Conservation (phyloP, 108 stramenopile species). For the Nitzschia sp. region DNA sequence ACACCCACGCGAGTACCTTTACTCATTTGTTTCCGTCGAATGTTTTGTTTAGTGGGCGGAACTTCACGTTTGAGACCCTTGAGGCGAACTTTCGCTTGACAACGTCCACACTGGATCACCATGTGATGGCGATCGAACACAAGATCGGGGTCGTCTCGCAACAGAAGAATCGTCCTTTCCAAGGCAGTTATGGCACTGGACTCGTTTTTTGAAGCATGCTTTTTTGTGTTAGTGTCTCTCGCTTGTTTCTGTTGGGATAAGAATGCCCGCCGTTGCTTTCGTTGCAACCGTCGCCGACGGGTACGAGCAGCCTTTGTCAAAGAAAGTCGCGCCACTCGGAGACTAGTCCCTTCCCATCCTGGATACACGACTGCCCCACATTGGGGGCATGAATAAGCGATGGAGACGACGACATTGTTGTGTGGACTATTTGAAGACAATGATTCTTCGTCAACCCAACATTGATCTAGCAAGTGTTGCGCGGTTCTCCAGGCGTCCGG, state of each 20-base stretch:
- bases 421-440: neutral
- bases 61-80: constrained; percentile 24
- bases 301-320: neutral
- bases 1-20: neutral
- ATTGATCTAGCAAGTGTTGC: constrained; percentile 14
- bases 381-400: constrained; percentile 10
- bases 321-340: constrained; percentile 7
- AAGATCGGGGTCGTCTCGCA: constrained; percentile 10
- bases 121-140: constrained; percentile 32
- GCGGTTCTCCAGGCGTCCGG: constrained; percentile 9
- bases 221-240: neutral
- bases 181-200: neutral
- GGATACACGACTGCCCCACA: constrained; percentile 31
- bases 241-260: constrained; percentile 9
- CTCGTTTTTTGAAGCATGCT: neutral
- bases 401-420: neutral
- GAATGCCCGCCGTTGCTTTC: constrained; percentile 4
- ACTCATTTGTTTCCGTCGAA: constrained; percentile 2
- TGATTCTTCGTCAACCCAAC: constrained; percentile 13
- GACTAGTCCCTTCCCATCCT: constrained; percentile 20
- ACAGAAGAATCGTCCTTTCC: neutral
- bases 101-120: constrained; percentile 25
- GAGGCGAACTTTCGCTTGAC: constrained; percentile 9
- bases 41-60: constrained; percentile 7
- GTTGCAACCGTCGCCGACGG: constrained; percentile 22